These are phyloP conservation scores for Pseudonitzschia multistriata DNA, from an alignment of 108 stramenopile species.

Conservation along the genomic window DNA sequence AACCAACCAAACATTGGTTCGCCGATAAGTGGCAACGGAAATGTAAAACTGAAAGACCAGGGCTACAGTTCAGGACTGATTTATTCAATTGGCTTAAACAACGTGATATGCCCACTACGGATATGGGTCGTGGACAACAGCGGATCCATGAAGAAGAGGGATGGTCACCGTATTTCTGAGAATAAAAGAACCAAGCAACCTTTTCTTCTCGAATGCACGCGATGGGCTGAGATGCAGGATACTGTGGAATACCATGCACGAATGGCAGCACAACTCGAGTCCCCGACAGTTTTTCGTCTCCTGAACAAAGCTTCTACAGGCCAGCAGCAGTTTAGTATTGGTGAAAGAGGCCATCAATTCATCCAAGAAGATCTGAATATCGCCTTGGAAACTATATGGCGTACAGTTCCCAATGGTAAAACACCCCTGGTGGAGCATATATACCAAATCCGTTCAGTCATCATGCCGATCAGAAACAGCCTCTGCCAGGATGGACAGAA, in stretches of 20 bases:
- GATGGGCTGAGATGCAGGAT: conserved; percentile 59
- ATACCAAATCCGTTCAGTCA: not conserved
- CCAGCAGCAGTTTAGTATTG: not conserved
- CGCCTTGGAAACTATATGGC: not conserved
- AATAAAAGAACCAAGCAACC: no score
- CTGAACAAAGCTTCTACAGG: conserved; percentile 40
- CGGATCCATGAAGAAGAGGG: conserved; percentile 56
- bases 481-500: conserved; percentile 2
- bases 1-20: no score
- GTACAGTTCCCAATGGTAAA: not conserved
- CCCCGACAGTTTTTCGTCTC: conserved; percentile 57
- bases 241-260: conserved; percentile 51
- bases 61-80: not conserved
- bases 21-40: no score
- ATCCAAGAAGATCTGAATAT: not conserved
- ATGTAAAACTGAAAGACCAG: not conserved
- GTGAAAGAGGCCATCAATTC: not conserved
- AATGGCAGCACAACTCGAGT: conserved; percentile 33
- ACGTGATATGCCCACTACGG: conserved; percentile 3
- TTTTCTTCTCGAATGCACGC: conserved; percentile 16
- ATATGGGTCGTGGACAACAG: conserved; percentile 79
- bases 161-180: conserved; percentile 44
- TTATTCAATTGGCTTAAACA: not conserved
- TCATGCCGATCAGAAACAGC: not conserved
- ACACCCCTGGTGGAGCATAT: conserved; percentile 1